Base-by-base conservation (phyloP, 2,329 filamentous ascomycete genomes). In the Diaporthe citriasiana region DNA sequence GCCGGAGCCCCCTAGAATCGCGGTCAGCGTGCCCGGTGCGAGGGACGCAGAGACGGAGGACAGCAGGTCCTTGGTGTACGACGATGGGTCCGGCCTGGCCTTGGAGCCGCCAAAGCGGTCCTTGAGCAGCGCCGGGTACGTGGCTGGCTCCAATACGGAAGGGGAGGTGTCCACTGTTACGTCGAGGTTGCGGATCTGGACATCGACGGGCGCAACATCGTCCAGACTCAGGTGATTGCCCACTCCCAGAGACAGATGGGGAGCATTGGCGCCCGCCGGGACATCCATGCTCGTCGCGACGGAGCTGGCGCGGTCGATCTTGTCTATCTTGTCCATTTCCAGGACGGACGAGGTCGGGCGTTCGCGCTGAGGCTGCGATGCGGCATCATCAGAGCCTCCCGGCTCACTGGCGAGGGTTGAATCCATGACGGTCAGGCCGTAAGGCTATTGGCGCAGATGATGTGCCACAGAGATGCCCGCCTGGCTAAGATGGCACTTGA, bases 1-100 rank as follows among this genome's bases (percentile, higher is more conserved):
- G 27, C 93, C 93, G 78, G 91, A 93, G 4, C 93, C 92, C 13
- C 93, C 93, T 73, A 95, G 91, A 70, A 95, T 94, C 12, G 93
- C 93, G 0, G 93, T 94, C 53, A 95, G 82, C 4, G 90, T 92
- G 4, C 93, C 92, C 10, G 89, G 87, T 4, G 86, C 85, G 80
- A 95, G 88, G 33, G 90, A 87, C 2, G 92, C 92, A 76, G 88
- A 89, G 59, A 95, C 89, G 40, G 89, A 88, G 70, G 91, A 85
- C 13, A 95, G 83, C 15, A 95, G 89, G 8, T 84, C 81, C 78
- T 90, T 90, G 74, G 82, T 82, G 6, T 83, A 84, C 76, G 78
- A 73, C 40, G 72, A 63, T 72, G 73, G 63, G 68, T 78, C 73
- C 78, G 77, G 68, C 56, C 82, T 75, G 83, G 82, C 53, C 78